Conservation (phyloP, 208 protist genomes). For the Leishmania lainsoni region DNA sequence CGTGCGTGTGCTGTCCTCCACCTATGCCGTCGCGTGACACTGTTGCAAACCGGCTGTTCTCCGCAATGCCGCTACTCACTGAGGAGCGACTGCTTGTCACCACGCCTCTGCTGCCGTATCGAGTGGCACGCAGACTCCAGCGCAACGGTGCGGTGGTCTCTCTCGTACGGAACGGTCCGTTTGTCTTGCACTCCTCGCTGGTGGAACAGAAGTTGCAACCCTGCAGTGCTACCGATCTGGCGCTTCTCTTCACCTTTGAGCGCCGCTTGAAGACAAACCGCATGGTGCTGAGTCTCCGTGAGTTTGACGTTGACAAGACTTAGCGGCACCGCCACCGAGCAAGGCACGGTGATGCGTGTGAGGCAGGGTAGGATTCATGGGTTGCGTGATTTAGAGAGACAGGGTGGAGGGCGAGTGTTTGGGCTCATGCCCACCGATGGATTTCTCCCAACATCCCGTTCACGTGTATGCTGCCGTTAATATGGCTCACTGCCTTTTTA, state of each 20-base stretch:
- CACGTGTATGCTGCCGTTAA: conserved; percentile 1
- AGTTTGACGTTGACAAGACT: conserved; percentile 49
- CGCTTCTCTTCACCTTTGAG: conserved; percentile 87
- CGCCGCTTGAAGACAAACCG: conserved; percentile 80
- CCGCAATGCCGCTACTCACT: conserved; percentile 15
- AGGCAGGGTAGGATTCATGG: background rate
- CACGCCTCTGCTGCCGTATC: conserved; percentile 81
- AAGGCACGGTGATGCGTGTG: too few species aligned
- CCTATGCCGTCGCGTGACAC: conserved; percentile 17
- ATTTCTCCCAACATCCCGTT: background rate
- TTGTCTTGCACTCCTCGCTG: conserved; percentile 52
- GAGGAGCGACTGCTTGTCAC: conserved; percentile 60
- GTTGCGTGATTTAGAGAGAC: background rate
- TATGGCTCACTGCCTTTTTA: background rate
- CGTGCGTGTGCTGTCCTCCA: conserved; percentile 35
- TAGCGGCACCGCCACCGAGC: background rate
- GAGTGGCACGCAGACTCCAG: conserved; percentile 54
- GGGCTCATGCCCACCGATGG: too few species aligned
- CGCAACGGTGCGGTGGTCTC: conserved; percentile 54
- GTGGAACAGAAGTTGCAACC: conserved; percentile 40
- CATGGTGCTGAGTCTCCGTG: conserved; percentile 74
- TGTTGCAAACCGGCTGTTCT: conserved; percentile 18
- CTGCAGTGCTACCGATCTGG: conserved; percentile 62
- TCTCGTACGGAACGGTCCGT: conserved; percentile 74
- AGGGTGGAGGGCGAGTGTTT: background rate